These are phyloP conservation scores for Phaeotremella skinneri DNA, from an alignment of 768 basidiomycete species.

Conservation along the genomic window DNA sequence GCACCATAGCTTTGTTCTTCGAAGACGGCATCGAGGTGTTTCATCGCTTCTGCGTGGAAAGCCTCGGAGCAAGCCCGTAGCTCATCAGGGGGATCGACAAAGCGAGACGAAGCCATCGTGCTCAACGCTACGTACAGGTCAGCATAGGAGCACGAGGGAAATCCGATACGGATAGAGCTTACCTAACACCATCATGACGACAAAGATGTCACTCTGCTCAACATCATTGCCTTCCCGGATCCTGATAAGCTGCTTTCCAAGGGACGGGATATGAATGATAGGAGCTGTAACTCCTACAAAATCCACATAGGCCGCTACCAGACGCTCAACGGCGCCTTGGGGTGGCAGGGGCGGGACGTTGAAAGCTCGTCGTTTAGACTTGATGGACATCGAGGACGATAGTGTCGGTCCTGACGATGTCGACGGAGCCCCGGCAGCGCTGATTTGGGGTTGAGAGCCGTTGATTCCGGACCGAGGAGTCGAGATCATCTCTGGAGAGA, in stretches of 20 bases:
- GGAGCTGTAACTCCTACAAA: slow-evolving; percentile 53
- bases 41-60: slow-evolving; percentile 52
- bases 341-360: slow-evolving; percentile 51
- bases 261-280: slow-evolving; percentile 52
- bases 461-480: background rate
- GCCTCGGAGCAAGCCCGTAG: slow-evolving; percentile 51
- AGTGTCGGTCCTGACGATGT: slow-evolving; percentile 14
- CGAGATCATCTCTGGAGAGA: background rate
- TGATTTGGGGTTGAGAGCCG: background rate
- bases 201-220: slow-evolving; percentile 50
- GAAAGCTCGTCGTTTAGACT: slow-evolving; percentile 26
- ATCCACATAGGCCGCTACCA: slow-evolving; percentile 52
- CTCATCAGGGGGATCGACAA: slow-evolving; percentile 52
- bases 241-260: slow-evolving; percentile 47
- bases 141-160: background rate
- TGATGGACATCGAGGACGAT: slow-evolving; percentile 13
- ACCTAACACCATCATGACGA: slow-evolving; percentile 53
- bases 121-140: slow-evolving; percentile 37
- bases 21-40: slow-evolving; percentile 52
- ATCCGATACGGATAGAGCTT: slow-evolving; percentile 7
- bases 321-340: slow-evolving; percentile 49
- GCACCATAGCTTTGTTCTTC: slow-evolving; percentile 48
- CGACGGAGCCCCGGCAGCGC: background rate
- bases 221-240: slow-evolving; percentile 50
- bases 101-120: slow-evolving; percentile 52